phyloP scores from a whole-genome alignment of 768 basidiomycete genomes.

The Lentinula lateritia region DNA sequence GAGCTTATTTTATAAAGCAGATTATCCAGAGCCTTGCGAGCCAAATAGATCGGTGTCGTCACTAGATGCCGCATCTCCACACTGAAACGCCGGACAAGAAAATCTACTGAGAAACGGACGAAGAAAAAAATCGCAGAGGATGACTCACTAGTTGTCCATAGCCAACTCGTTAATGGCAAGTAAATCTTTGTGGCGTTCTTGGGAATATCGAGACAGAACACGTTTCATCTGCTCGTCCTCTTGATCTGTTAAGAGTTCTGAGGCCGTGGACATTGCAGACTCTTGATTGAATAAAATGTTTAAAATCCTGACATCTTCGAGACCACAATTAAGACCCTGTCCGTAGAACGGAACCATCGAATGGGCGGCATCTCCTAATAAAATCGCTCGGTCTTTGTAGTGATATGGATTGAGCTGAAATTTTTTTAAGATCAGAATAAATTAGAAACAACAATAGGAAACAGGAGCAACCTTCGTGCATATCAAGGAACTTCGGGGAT shows the following conservation, averaged over 20 bases:
- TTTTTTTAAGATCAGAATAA: constrained; percentile 8
- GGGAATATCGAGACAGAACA: constrained; percentile 76
- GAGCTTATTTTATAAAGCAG: constrained; percentile 60
- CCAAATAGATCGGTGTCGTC: constrained; percentile 70
- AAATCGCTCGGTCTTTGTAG: constrained; percentile 79
- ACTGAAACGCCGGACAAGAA: constrained; percentile 35
- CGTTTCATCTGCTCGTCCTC: constrained; percentile 54
- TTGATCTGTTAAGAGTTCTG: constrained; percentile 24
- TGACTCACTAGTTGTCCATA: constrained; percentile 92
- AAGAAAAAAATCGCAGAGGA: constrained; percentile 11
- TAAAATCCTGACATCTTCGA: constrained; percentile 94
- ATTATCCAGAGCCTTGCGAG: constrained; percentile 78
- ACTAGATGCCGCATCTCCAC: constrained; percentile 94
- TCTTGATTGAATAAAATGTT: constrained; percentile 68
- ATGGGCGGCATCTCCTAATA: constrained; percentile 94
- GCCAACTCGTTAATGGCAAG: constrained; percentile 89
- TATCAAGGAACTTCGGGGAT: constrained; percentile 86
- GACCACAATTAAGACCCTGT: constrained; percentile 95
- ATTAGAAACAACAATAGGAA: constrained; percentile 11
- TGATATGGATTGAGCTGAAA: constrained; percentile 80
- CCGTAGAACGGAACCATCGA: constrained; percentile 99
- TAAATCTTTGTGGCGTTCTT: constrained; percentile 80
- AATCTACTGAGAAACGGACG: constrained; percentile 15
- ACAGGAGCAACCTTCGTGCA: constrained; percentile 72
- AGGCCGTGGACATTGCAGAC: constrained; percentile 47